Evolutionary conservation across 495 filamentous ascomycete genomes (phyloP).

Genomic region (Aspergillus saccharolyticus): DNA sequence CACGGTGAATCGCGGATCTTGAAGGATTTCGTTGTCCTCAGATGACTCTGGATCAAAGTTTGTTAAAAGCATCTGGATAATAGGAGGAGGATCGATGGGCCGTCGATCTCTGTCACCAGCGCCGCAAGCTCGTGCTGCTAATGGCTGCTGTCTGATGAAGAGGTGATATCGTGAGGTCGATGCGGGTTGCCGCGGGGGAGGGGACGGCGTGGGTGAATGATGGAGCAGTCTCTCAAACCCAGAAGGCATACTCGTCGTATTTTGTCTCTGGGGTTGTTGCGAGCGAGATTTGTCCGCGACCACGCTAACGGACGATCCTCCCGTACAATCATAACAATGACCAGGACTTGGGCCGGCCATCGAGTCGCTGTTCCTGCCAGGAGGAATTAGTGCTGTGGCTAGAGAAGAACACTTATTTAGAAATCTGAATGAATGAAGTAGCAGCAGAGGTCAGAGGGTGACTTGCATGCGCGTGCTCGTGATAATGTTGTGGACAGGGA

Average conservation of each 20-base stretch:
- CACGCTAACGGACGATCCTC: slow-evolving; percentile 14
- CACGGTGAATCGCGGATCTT: slow-evolving; percentile 73
- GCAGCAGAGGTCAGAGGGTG: neutral
- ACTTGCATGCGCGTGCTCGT: neutral
- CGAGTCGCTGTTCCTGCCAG: slow-evolving; percentile 28
- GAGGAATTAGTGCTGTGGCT: slow-evolving; percentile 12
- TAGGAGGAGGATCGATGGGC: slow-evolving; percentile 92
- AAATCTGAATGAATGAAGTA: neutral
- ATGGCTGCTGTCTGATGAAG: slow-evolving; percentile 82
- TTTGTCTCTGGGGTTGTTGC: slow-evolving; percentile 18
- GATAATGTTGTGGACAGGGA: neutral
- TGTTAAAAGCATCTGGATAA: slow-evolving; percentile 76
- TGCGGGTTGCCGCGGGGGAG: slow-evolving; percentile 19
- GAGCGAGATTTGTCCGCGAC: slow-evolving; percentile 10
- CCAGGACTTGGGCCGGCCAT: slow-evolving; percentile 32
- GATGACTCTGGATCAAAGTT: slow-evolving; percentile 52
- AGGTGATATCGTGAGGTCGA: slow-evolving; percentile 50
- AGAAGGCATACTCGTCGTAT: slow-evolving; percentile 30
- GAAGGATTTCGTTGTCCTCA: slow-evolving; percentile 54
- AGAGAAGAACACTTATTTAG: neutral
- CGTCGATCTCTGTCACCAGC: slow-evolving; percentile 91
- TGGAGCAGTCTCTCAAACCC: slow-evolving; percentile 42
- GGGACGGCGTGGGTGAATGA: slow-evolving; percentile 29
- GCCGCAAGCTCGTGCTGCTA: slow-evolving; percentile 85
- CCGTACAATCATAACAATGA: slow-evolving; percentile 29